Evolutionary conservation across 805 yeast species (phyloP).

Genomic region (Sungouiozyma ichnusensis): DNA sequence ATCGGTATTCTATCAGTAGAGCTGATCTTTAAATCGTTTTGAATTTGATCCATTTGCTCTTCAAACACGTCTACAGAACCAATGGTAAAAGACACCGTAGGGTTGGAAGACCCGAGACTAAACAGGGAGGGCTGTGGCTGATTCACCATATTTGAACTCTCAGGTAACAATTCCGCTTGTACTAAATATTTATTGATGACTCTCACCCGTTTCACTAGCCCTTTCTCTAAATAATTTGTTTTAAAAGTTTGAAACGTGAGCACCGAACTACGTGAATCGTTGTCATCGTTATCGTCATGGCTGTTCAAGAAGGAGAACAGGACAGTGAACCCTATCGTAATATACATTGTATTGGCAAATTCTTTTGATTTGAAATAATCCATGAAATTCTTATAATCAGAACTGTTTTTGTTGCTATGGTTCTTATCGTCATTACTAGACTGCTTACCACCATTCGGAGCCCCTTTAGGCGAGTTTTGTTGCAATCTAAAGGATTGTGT

Average conservation of each 20-base stretch:
- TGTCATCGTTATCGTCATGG: constrained; percentile 12
- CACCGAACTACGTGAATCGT: constrained; percentile 10
- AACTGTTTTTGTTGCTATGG: constrained; percentile 7
- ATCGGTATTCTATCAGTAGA: constrained; percentile 68
- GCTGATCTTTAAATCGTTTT: constrained; percentile 59
- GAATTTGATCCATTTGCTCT: constrained; percentile 65
- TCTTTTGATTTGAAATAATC: constrained; percentile 36
- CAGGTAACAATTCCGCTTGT: constrained; percentile 50
- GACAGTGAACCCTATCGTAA: constrained; percentile 31
- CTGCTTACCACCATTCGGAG: neutral
- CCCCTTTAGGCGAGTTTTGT: neutral
- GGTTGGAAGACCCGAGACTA: constrained; percentile 9
- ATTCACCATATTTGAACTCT: constrained; percentile 12
- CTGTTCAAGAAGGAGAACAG: constrained; percentile 30
- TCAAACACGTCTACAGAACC: constrained; percentile 84
- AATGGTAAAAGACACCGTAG: constrained; percentile 64
- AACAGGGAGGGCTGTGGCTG: constrained; percentile 1
- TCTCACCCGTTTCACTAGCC: constrained; percentile 60
- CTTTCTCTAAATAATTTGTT: constrained; percentile 64
- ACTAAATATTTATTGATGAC: constrained; percentile 69
- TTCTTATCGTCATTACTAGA: constrained; percentile 4
- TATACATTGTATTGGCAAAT: constrained; percentile 30
- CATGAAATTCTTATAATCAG: constrained; percentile 21
- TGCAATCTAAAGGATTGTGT: neutral
- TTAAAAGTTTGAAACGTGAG: constrained; percentile 77